Evolutionary conservation across 108 stramenopile species (phyloP).

Genomic region (Cyclotella cryptica): DNA sequence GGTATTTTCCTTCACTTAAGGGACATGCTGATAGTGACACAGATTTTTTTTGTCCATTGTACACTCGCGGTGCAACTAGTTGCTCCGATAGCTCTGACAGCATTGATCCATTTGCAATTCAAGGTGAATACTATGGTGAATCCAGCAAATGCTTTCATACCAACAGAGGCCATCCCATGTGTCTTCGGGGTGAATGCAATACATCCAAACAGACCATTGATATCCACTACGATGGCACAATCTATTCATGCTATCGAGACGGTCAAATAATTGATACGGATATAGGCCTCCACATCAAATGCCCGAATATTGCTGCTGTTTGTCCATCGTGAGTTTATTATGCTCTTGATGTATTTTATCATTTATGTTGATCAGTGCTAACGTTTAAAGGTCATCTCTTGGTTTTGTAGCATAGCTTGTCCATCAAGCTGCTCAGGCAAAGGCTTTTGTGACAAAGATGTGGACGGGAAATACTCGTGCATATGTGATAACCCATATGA

Average conservation of each 20-base stretch:
- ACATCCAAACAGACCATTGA: constrained; percentile 29
- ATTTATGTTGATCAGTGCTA: too few relatives aligned
- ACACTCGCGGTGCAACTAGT: constrained; percentile 32
- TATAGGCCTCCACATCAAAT: constrained; percentile 33
- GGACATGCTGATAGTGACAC: neutral
- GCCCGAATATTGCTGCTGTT: constrained; percentile 41
- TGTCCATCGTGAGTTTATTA: constrained; percentile 26
- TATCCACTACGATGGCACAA: constrained; percentile 23
- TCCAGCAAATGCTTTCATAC: constrained; percentile 48
- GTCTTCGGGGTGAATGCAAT: constrained; percentile 39
- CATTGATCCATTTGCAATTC: constrained; percentile 1
- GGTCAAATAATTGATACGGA: constrained; percentile 46
- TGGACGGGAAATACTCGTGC: constrained; percentile 36
- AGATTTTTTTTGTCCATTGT: constrained; percentile 33
- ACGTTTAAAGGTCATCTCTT: too few relatives aligned
- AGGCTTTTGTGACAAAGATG: constrained; percentile 46
- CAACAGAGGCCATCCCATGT: constrained; percentile 35
- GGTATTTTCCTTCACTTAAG: neutral
- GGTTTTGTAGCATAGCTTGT: neutral
- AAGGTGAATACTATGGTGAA: constrained; percentile 46
- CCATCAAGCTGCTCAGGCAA: constrained; percentile 45
- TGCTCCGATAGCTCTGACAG: constrained; percentile 35
- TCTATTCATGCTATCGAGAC: constrained; percentile 25
- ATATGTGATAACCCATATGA: constrained; percentile 52
- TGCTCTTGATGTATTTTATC: too few relatives aligned